A percentile compares a stretch with the other conserved stretches of the same genome.
Evolutionary conservation across 768 basidiomycete genomes (phyloP).

Genomic region (Calocybe gangraenosa): DNA sequence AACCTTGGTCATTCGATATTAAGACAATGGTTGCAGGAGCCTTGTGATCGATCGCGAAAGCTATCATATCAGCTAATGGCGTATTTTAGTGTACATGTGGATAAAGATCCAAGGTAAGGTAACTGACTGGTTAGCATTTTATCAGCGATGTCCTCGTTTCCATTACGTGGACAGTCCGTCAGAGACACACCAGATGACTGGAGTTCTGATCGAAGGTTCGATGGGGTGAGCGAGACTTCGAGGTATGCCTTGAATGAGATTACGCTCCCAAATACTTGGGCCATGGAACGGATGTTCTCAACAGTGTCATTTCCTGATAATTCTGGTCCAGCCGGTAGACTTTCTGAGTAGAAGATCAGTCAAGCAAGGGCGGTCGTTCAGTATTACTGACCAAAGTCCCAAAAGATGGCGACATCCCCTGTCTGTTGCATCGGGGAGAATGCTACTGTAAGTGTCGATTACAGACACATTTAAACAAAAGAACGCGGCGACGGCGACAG

Average conservation of each 20-base stretch:
- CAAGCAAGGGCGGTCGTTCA: neutral
- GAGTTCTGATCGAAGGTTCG: conserved; percentile 34
- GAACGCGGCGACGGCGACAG: no score
- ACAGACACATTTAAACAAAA: no score
- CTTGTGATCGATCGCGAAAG: conserved; percentile 38
- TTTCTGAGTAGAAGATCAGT: conserved; percentile 24
- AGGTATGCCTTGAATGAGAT: conserved; percentile 52
- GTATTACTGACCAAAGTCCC: conserved; percentile 21
- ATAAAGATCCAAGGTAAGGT: neutral
- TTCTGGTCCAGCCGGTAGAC: conserved; percentile 30
- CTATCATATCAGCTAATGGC: conserved; percentile 20
- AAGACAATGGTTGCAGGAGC: conserved; percentile 41
- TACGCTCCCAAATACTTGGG: conserved; percentile 42
- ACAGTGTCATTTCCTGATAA: conserved; percentile 36
- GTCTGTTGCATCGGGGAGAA: conserved; percentile 27
- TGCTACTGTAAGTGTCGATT: neutral
- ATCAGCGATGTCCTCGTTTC: conserved; percentile 37
- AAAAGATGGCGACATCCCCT: conserved; percentile 36
- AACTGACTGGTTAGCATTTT: conserved; percentile 47
- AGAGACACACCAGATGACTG: conserved; percentile 44
- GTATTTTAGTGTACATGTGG: neutral
- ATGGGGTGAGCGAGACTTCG: conserved; percentile 33
- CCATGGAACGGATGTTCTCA: conserved; percentile 39
- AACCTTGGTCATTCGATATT: conserved; percentile 42
- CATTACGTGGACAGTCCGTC: conserved; percentile 33